Evolutionary conservation across 106 monocot genomes (phyloP).

Genomic region (Apostasia ramifera): DNA sequence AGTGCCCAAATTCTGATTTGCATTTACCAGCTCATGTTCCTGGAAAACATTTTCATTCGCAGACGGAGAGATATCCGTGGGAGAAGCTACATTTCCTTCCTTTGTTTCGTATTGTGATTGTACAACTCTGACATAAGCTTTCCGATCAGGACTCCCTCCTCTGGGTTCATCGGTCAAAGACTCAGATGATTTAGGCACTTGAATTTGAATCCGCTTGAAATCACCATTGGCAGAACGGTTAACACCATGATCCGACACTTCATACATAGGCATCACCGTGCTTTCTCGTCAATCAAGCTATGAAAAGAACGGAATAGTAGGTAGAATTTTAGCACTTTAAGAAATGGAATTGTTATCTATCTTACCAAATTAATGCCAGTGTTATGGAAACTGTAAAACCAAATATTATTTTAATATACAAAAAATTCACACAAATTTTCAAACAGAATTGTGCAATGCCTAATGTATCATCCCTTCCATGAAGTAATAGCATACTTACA

Average conservation of each 20-base stretch:
- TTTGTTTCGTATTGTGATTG: background rate
- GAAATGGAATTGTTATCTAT: too few species aligned
- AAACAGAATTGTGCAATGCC: too few species aligned
- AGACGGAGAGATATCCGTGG: background rate
- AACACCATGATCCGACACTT: constrained; percentile 1
- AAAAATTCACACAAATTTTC: too few species aligned
- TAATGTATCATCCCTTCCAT: too few species aligned
- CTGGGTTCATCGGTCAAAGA: background rate
- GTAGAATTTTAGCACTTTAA: too few species aligned
- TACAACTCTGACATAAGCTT: constrained; percentile 3
- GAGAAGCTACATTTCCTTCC: background rate
- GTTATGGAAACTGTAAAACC: too few species aligned
- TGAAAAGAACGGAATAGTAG: background rate
- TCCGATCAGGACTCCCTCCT: background rate
- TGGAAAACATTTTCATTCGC: background rate
- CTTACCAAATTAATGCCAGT: too few species aligned
- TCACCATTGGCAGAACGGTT: background rate
- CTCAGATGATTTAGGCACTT: background rate
- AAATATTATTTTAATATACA: too few species aligned
- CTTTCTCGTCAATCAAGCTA: background rate
- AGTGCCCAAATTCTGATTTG: constrained; percentile 2
- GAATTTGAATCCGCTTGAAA: background rate
- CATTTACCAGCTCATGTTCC: background rate
- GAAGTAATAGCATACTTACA: too few species aligned
- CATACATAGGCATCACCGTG: background rate